These are phyloP conservation scores for Microthlaspi erraticum DNA, from an alignment of 345 rosid species.

Conservation along the genomic window DNA sequence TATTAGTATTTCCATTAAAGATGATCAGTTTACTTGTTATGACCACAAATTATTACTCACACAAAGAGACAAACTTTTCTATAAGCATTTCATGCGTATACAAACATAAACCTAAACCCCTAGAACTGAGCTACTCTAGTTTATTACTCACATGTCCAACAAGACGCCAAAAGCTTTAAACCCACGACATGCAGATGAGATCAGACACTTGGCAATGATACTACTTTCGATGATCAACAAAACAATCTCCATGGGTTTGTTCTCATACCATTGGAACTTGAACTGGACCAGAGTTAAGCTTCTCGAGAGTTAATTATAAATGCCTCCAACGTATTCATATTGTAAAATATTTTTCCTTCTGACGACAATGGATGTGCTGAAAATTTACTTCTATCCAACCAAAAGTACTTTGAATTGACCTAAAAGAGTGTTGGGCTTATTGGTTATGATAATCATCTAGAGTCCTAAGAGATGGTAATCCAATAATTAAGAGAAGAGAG, in stretches of 20 bases:
- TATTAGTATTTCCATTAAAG: constrained; percentile 18
- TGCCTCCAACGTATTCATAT: neutral
- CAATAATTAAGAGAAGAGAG: constrained; percentile 9
- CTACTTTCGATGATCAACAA: constrained; percentile 40
- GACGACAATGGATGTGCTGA: neutral
- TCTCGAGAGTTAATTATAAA: constrained; percentile 1
- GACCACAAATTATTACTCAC: neutral
- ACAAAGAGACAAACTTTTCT: neutral
- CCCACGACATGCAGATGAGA: constrained; percentile 43
- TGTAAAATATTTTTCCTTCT: neutral
- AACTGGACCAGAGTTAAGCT: constrained; percentile 38
- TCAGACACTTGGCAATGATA: constrained; percentile 39
- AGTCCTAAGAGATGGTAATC: neutral
- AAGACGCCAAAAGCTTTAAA: constrained; percentile 27
- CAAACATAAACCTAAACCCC: constrained; percentile 25
- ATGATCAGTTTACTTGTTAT: constrained; percentile 23
- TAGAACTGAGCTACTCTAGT: neutral
- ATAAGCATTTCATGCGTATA: constrained; percentile 3
- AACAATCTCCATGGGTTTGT: constrained; percentile 19
- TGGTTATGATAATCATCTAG: neutral
- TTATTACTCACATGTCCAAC: constrained; percentile 25
- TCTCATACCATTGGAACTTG: constrained; percentile 57
- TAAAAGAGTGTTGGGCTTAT: neutral
- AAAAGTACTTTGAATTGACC: neutral
- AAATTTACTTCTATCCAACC: neutral